Evolutionary conservation across 202 grass and related monocot species (phyloP).

Genomic region (Schoenoplectus tabernaemontani): DNA sequence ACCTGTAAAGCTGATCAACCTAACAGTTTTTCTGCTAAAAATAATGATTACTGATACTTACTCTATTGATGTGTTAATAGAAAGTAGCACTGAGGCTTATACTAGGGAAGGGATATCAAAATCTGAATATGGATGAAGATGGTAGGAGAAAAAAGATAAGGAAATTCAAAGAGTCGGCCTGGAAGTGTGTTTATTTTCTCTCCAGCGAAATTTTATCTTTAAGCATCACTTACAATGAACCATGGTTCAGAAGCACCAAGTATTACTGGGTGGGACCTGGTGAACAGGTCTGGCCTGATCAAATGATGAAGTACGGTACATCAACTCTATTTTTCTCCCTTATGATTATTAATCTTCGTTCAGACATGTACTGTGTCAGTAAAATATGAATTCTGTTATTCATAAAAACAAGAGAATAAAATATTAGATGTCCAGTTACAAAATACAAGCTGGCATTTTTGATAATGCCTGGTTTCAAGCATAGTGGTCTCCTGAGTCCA

Average conservation of each 20-base stretch:
- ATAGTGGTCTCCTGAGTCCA: not conserved
- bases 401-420: not conserved
- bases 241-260: conserved; percentile 69
- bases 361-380: not conserved
- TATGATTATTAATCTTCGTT: not conserved
- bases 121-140: conserved; percentile 39
- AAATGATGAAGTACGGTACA: conserved; percentile 72
- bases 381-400: not conserved
- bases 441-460: not conserved
- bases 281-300: conserved; percentile 93
- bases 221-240: conserved; percentile 64
- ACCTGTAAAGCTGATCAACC: not conserved
- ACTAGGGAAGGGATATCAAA: conserved; percentile 53
- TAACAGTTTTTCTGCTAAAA: too few relatives aligned
- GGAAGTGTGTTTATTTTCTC: conserved; percentile 92
- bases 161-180: conserved; percentile 96
- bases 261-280: conserved; percentile 90
- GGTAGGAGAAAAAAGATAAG: conserved; percentile 62
- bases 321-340: not conserved
- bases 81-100: conserved; percentile 51
- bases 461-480: not conserved
- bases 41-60: too few relatives aligned
- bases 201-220: conserved; percentile 60
- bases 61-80: too few relatives aligned
- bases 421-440: not conserved